Base-by-base conservation (phyloP, 1,284 basidiomycete species). In the Microbotryum silenes-acaulis region DNA sequence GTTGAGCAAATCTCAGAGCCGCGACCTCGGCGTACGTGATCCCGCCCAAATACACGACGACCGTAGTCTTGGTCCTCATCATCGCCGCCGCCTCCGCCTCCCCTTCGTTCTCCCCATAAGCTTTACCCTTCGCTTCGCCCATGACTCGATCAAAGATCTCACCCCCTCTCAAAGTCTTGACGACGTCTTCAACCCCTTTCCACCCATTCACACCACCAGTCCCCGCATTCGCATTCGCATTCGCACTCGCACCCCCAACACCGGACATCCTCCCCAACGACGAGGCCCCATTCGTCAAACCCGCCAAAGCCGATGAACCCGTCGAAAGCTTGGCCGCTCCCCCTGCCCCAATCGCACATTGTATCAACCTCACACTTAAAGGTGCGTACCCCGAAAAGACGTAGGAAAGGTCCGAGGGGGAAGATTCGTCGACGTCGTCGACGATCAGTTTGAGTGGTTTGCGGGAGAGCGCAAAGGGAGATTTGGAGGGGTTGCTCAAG, bases 311-410 rank as follows among this genome's bases (percentile, higher is more conserved):
- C 52, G 72, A 64, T 53, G 72, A 64, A 29, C 73, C 70, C 56
- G 76, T 72, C 18, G 71, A 75, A 59, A 75, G 78, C 54, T 76
- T 75, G 25, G 76, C 77, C 59, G 68, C 76, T 54, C 37, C 37
- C 10, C 75, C 76, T 20, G 56, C 78, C 91, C 78, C 96, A 87
- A 53, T 86, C 85, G 27, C 83, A 70, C 89, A 94, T 76, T 98
- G 94, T 8, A 97, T 87, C 3, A 98, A 81, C 14, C 96, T 84
- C 8, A 97, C 77, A 71, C 87, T 91, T 65, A 97, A 83, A 14
- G 96, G 96, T 2, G 96, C 93, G 75, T 93, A 98, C 10, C 96
- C 96, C 1, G 91, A 96, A 78, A 97, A 98, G 46, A 90, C 89
- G 76, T 90, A 98, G 63, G 89, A 86, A 72, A 97, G 88, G 75